These are phyloP conservation scores for Cicer yamashitae DNA, from an alignment of 306 rosid species.

Conservation along the genomic window DNA sequence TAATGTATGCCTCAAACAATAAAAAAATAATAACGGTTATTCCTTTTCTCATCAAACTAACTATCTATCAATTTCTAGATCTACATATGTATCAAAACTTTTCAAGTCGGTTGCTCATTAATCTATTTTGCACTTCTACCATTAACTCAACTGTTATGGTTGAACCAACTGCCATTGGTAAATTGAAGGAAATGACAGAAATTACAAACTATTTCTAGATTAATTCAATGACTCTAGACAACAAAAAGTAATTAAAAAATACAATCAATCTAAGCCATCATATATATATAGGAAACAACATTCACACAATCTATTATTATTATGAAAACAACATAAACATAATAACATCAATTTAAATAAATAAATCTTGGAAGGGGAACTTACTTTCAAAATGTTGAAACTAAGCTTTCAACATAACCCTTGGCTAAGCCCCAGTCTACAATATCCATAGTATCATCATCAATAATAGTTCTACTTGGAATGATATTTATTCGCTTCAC, in stretches of 20 bases:
- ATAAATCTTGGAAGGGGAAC: not conserved
- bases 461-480: not conserved
- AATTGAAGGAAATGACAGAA: too few relatives aligned
- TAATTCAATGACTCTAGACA: not conserved
- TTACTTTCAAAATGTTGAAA: not conserved
- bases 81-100: too few relatives aligned
- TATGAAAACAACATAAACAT: not conserved
- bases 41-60: not conserved
- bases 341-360: not conserved
- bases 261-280: too few relatives aligned
- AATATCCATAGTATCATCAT: too few relatives aligned
- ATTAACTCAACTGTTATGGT: too few relatives aligned
- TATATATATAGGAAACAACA: too few relatives aligned
- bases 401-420: not conserved
- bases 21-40: too few relatives aligned
- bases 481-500: not conserved
- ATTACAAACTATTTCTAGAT: too few relatives aligned
- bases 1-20: too few relatives aligned
- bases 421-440: not conserved
- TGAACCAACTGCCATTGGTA: too few relatives aligned
- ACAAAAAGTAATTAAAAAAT: too few relatives aligned
- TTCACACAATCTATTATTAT: too few relatives aligned
- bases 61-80: not conserved
- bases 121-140: not conserved
- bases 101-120: not conserved